Base-by-base conservation (phyloP, 2,329 filamentous ascomycete genomes). In the Fusarium luffae region DNA sequence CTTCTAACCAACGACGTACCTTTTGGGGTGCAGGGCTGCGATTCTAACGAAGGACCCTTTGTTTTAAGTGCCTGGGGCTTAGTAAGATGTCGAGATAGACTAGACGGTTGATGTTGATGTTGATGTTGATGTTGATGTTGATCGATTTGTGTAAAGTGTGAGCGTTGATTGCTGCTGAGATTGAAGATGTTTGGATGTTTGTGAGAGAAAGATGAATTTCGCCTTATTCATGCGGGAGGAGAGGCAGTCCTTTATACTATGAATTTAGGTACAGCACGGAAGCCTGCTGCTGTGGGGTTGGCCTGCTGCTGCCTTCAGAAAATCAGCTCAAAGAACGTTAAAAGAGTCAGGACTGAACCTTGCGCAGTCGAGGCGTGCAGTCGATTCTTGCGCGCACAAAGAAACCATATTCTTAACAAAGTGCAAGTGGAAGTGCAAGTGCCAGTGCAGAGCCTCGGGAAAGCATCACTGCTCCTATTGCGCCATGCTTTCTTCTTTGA, bases 301-400 rank as follows among this genome's bases (percentile, higher is more conserved):
- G 42, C 32, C 23, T 62, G 52, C 65, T 71, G 69, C 55, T 71
- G 69, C 69, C 69, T 71, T 71, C 68, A 43, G 55, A 43, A 28
- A 66, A 62, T 57, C 43, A 52, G 21, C 48, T 63, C 28, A 42
- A 63, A 47, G 42, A 16, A 48, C 25, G 27, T 32, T 34, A 48
- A 63, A 67, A 40, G 62, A 67, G 52, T 68, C 49, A 68, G 49
- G 46, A 32, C n/a, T 28, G 46, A 30, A 50, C 47, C 47, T 42
- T 52, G 30, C 16, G 25, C 32, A 51, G 34, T 37, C 34, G 34
- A 37, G 34, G 34, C 34, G 34, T 37, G 34, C 34, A 11, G 5
- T 37, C 34, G 18, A n/a, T 37, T 37, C 18, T 37, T 37, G 18
- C 34, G 34, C 18, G 34, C 34, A 37, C 34, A 37, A 37, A 37